Evolutionary conservation across 352 stramenopile species (phyloP), one percentile per base, ranked within the genome.

Genomic region (Pythium coloratum): DNA sequence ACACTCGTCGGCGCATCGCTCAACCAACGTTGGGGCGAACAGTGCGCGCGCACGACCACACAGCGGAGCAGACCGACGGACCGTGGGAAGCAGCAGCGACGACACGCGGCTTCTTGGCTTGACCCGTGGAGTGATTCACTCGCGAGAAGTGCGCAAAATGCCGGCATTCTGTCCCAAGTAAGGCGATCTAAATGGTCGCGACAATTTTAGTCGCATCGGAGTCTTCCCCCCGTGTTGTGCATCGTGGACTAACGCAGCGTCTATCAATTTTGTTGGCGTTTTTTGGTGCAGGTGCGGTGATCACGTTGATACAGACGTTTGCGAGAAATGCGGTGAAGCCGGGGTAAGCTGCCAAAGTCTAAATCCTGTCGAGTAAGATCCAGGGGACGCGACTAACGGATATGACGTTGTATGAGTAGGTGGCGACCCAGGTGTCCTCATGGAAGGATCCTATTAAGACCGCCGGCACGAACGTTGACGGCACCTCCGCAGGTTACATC

Each of bases 101-200:
- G 46, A 20, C 46, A 53, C 46, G 46, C 46, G 46, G n/a, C 16
- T 44, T 12, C 33, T 50, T 16, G 7, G n/a, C 46, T 53, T 53
- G 46, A 53, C 46, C 26, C 28, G 49, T 7, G 24, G 4, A 51
- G 44, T 28, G 2, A 4, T 10, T 6, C 50, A 26, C 26, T 40
- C 30, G 50, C 38, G 49, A 36, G 26, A 56, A 56, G 38, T 32
- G 54, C 54, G 33, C 46, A 53, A 49, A 16, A 92, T 92, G 84
- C 80, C 84, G 58, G 76, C 72, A 60, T 90, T 92, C 60, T 92
- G 84, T 60, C 71, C 81, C 61, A 89, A 80, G 83, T 92, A 47
- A 50, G 77, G 9, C 26, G 26, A 13, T 36, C 49, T 53, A 53
- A 50, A 53, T 53, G 46, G 46, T n/a, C 5, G 20, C 46, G 46